Conservation (phyloP, 495 filamentous ascomycete species). For the Xylaria intraflava region DNA sequence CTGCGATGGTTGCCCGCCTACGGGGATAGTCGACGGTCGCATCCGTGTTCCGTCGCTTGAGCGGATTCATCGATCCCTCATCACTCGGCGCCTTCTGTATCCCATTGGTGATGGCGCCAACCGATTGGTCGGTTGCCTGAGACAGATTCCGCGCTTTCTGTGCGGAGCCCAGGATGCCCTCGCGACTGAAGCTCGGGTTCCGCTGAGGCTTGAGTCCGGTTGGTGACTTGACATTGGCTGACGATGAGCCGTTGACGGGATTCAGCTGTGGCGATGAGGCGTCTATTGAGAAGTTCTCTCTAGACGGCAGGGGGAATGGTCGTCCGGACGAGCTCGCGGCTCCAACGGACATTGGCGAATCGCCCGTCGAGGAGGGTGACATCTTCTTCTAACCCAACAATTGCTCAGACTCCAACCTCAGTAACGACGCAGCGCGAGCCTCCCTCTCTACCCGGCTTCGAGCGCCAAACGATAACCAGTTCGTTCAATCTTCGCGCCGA, state of each 20-base stretch:
- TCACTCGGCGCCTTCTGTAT: slow-evolving; percentile 43
- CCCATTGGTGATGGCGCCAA: slow-evolving; percentile 29
- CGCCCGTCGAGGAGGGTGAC: slow-evolving; percentile 46
- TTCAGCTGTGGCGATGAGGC: slow-evolving; percentile 38
- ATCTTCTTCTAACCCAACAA: slow-evolving; percentile 21
- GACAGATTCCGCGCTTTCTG: slow-evolving; percentile 51
- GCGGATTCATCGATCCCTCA: slow-evolving; percentile 43
- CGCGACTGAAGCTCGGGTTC: slow-evolving; percentile 46
- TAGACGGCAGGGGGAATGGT: slow-evolving; percentile 38
- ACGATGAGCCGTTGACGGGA: slow-evolving; percentile 32
- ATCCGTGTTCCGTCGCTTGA: slow-evolving; percentile 61
- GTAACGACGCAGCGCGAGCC: neutral
- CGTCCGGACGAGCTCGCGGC: slow-evolving; percentile 31
- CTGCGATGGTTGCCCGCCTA: slow-evolving; percentile 65
- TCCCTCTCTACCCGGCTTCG: slow-evolving; percentile 6
- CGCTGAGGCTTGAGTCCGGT: slow-evolving; percentile 40
- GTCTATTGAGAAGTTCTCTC: slow-evolving; percentile 43
- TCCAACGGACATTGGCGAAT: slow-evolving; percentile 43
- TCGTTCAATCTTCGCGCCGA: neutral
- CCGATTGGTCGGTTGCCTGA: slow-evolving; percentile 43
- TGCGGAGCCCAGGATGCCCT: slow-evolving; percentile 52
- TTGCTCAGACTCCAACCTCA: neutral
- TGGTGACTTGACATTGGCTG: slow-evolving; percentile 42
- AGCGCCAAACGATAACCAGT: neutral
- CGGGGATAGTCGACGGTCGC: slow-evolving; percentile 61